phyloP scores from a whole-genome alignment of 768 basidiomycete genomes.

The Sarcomyxa edulis region DNA sequence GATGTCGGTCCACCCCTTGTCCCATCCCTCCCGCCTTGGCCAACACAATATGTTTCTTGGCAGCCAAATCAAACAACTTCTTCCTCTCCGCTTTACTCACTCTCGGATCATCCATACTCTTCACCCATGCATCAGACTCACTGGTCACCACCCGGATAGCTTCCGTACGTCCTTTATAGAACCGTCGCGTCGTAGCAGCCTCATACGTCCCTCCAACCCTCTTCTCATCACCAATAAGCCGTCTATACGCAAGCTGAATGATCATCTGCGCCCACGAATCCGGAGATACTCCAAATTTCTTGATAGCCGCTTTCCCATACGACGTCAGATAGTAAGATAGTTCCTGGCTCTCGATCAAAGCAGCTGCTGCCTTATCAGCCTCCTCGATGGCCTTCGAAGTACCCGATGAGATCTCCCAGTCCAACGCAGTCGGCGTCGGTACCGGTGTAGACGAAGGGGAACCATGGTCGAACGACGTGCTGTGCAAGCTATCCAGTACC shows the following conservation, averaged over 20 bases:
- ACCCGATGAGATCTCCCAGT: constrained; percentile 53
- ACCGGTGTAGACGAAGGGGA: constrained; percentile 17
- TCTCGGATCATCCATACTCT: constrained; percentile 57
- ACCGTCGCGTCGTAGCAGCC: constrained; percentile 86
- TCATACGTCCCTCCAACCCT: constrained; percentile 85
- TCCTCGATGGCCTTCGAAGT: constrained; percentile 45
- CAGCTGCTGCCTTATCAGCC: constrained; percentile 50
- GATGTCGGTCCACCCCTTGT: constrained; percentile 81
- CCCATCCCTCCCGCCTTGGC: constrained; percentile 63
- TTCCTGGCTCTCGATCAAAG: constrained; percentile 59
- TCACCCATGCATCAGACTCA: constrained; percentile 76
- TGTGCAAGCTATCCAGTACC: constrained; percentile 54
- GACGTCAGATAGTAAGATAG: constrained; percentile 58
- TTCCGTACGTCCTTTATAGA: constrained; percentile 88
- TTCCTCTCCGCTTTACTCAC: constrained; percentile 39
- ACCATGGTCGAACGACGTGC: constrained; percentile 63
- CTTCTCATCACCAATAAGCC: constrained; percentile 52
- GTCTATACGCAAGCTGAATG: constrained; percentile 82
- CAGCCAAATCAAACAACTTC: constrained; percentile 51
- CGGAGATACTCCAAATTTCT: constrained; percentile 83
- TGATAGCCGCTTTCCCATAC: constrained; percentile 86
- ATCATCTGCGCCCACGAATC: constrained; percentile 95
- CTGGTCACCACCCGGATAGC: constrained; percentile 81
- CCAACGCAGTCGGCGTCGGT: constrained; percentile 44
- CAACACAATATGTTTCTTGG: constrained; percentile 57